Base-by-base conservation (phyloP, 2,329 filamentous ascomycete species). In the Hymenoscyphus salicellus region DNA sequence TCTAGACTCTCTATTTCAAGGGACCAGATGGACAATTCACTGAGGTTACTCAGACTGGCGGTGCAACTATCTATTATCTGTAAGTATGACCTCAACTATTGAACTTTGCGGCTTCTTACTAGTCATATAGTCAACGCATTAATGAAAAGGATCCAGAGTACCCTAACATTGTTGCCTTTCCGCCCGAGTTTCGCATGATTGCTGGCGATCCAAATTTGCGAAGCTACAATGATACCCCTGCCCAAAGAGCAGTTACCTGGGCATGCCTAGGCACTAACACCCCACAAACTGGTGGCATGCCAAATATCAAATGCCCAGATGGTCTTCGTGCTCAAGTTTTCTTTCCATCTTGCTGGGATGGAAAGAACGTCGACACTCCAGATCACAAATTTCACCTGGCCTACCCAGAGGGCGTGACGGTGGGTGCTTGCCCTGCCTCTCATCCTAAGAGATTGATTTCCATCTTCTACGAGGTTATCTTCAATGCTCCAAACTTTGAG, bases 321-420 rank as follows among this genome's bases (percentile, higher is more conserved):
- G 80, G 84, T 52, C 77, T 82, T 23, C 80, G 84, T 46, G 78
- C 81, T 16, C 82, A 87, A 70, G 77, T 52, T 23, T 52, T 81
- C 72, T 87, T 88, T 72, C 85, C 84, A 1, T 81, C 81, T 3
- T 89, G 86, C 78, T 89, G 86, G 86, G 80, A 89, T 66, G 86
- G 86, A 38, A 76, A 78, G 55, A 81, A 86, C 67, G 70, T 85
- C 26, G 84, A 88, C 71, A 79, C 80, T 6, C 58, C 77, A 0
- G 78, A 86, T 73, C 84, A 88, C 74, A 82, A 81, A 70, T 83
- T 76, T 60, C 86, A 88, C 69, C 80, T 88, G 73, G 77, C 79
- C 0, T 86, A 85, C 66, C 84, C 84, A 3, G 74, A 72, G 58
- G 73, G 69, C 2, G 69, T 79, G 33, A 80, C 85, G 70, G 78